Conservation (phyloP, 257 asterid species). For the Osmanthus fragrans region DNA sequence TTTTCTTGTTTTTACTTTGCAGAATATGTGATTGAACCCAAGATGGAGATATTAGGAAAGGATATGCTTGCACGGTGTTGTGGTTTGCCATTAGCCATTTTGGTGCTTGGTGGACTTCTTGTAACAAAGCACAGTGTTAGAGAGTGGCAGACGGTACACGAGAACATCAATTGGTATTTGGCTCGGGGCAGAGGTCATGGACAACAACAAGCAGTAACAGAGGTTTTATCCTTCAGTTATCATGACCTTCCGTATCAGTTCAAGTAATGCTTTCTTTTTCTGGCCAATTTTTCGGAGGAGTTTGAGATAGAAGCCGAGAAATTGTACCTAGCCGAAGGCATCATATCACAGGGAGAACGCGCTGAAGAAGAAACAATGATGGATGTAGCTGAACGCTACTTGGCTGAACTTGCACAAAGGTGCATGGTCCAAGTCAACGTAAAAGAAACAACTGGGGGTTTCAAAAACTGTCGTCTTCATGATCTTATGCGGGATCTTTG, state of each 20-base stretch:
- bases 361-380: slow-evolving; percentile 42
- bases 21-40: slow-evolving; percentile 27
- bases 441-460: slow-evolving; percentile 42
- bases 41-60: slow-evolving; percentile 35
- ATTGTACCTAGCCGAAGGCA: slow-evolving; percentile 41
- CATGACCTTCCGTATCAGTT: slow-evolving; percentile 34
- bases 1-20: not conserved
- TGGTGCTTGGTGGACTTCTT: slow-evolving; percentile 37
- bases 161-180: slow-evolving; percentile 34
- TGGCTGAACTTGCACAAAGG: slow-evolving; percentile 43
- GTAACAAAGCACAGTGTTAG: slow-evolving; percentile 24
- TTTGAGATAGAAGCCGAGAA: slow-evolving; percentile 44
- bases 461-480: slow-evolving; percentile 38
- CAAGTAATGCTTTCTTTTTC: slow-evolving; percentile 40
- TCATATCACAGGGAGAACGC: slow-evolving; percentile 30
- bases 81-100: slow-evolving; percentile 41
- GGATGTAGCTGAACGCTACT: slow-evolving; percentile 41
- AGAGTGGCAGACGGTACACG: slow-evolving; percentile 33
- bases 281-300: slow-evolving; percentile 44
- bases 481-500: slow-evolving; percentile 47
- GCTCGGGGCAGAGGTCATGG: slow-evolving; percentile 34
- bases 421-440: slow-evolving; percentile 42
- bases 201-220: slow-evolving; percentile 25
- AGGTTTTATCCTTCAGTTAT: slow-evolving; percentile 38
- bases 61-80: slow-evolving; percentile 36